Percentiles rank a stretch among this genome's conserved stretches.
These are phyloP conservation scores for Cladosporium cucumerinum DNA, from an alignment of 2,329 filamentous ascomycete genomes.

Conservation along the genomic window DNA sequence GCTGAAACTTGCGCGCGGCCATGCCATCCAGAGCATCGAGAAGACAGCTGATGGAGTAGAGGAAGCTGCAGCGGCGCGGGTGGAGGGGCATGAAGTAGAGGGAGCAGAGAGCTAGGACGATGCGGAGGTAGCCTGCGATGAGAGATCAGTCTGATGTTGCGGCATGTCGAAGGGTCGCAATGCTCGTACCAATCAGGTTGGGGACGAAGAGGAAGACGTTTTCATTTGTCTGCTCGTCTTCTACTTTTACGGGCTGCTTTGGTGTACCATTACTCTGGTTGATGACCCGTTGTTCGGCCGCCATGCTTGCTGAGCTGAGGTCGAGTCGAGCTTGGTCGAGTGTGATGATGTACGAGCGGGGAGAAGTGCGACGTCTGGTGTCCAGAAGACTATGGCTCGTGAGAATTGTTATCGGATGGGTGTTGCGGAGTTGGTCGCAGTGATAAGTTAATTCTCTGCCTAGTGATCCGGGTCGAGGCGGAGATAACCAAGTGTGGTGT, in stretches of 20 bases:
- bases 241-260: constrained; percentile 22
- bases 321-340: background rate
- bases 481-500: background rate
- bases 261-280: constrained; percentile 28
- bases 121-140: constrained; percentile 46
- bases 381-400: background rate
- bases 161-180: background rate
- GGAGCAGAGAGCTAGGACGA: constrained; percentile 71
- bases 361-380: background rate
- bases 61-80: constrained; percentile 85
- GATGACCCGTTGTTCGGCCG: constrained; percentile 5
- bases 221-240: constrained; percentile 40
- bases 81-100: constrained; percentile 99
- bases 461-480: constrained; percentile 7
- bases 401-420: background rate
- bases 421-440: background rate
- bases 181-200: constrained; percentile 48
- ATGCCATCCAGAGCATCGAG: constrained; percentile 94
- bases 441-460: constrained; percentile 6
- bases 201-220: constrained; percentile 55
- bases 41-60: constrained; percentile 91
- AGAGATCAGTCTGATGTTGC: constrained; percentile 4
- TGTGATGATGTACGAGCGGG: background rate
- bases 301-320: constrained; percentile 12
- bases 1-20: constrained; percentile 81